Percentiles rank a stretch among this genome's conserved stretches.
Evolutionary conservation across 352 stramenopile species (phyloP).

Genomic region (Phytophthora sansomeana): DNA sequence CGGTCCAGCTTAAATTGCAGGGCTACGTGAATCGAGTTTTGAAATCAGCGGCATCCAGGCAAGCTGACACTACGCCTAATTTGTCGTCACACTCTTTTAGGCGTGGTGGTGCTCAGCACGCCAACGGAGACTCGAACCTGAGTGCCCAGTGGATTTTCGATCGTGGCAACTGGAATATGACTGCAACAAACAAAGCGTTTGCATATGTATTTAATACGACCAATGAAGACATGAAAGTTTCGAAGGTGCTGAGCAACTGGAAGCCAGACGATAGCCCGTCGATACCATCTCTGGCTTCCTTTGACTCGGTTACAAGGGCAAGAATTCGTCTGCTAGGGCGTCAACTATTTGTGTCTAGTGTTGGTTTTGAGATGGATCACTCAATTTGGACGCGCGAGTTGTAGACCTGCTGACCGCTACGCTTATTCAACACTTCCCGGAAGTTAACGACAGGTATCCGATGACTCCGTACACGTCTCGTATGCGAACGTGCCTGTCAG

Average conservation of each 20-base stretch:
- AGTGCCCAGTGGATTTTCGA: constrained; percentile 1
- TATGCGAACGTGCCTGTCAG: background rate
- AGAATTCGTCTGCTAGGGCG: background rate
- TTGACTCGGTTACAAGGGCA: background rate
- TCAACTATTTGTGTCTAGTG: background rate
- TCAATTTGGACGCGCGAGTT: constrained; percentile 2
- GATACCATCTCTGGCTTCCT: background rate
- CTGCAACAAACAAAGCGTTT: constrained; percentile 3
- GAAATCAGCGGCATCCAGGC: background rate
- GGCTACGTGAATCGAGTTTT: background rate
- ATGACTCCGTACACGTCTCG: background rate
- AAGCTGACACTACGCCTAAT: background rate
- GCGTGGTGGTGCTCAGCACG: background rate
- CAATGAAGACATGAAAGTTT: background rate
- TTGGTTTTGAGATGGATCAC: background rate
- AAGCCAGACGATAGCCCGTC: background rate
- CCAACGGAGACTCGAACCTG: background rate
- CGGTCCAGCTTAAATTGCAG: background rate
- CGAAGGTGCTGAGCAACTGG: constrained; percentile 4
- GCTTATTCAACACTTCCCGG: constrained; percentile 11
- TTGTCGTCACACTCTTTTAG: constrained; percentile 2
- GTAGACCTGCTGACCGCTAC: background rate
- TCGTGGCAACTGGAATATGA: constrained; percentile 3
- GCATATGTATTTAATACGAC: background rate
- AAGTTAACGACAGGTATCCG: constrained; percentile 12